A percentile compares a stretch with the other conserved stretches of the same genome.
These are phyloP conservation scores for Chrysosporium queenslandicum DNA, from an alignment of 2,329 filamentous ascomycete genomes.

Conservation along the genomic window DNA sequence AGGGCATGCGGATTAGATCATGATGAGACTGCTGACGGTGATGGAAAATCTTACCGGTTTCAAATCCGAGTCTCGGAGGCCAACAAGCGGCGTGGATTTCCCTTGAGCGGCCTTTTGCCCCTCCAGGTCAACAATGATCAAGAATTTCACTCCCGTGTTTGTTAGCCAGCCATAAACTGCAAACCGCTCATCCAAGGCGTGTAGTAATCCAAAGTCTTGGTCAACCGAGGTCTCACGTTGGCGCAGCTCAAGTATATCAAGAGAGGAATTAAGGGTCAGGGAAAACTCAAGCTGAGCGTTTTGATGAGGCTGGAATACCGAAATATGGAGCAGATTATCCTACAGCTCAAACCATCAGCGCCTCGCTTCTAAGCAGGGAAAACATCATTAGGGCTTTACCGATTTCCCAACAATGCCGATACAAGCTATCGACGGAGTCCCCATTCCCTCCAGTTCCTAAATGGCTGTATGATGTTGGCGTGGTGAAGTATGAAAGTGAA, in stretches of 20 bases:
- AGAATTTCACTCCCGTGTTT: conserved; percentile 85
- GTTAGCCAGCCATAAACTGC: conserved; percentile 94
- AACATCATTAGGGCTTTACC: conserved; percentile 43
- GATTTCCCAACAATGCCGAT: conserved; percentile 90
- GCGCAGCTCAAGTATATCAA: conserved; percentile 88
- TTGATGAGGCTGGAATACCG: conserved; percentile 68
- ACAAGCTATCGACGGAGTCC: conserved; percentile 71
- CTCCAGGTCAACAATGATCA: conserved; percentile 84
- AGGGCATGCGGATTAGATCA: conserved; percentile 10
- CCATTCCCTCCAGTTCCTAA: background rate
- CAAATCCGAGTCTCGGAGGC: conserved; percentile 74
- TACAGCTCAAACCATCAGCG: conserved; percentile 31
- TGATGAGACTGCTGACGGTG: too few species aligned
- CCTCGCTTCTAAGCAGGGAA: conserved; percentile 3
- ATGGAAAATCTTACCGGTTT: conserved; percentile 59
- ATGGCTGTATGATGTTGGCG: too few species aligned
- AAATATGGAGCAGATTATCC: conserved; percentile 94
- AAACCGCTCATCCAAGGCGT: conserved; percentile 85
- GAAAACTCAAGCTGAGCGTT: conserved; percentile 66
- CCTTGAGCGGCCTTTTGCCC: conserved; percentile 46
- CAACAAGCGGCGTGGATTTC: conserved; percentile 43
- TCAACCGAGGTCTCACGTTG: conserved; percentile 61
- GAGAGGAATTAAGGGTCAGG: conserved; percentile 77
- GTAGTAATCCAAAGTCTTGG: conserved; percentile 82
- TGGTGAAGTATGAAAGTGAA: too few species aligned